Base-by-base conservation (phyloP, 164 flowering plant genomes). In the Annona cherimola region DNA sequence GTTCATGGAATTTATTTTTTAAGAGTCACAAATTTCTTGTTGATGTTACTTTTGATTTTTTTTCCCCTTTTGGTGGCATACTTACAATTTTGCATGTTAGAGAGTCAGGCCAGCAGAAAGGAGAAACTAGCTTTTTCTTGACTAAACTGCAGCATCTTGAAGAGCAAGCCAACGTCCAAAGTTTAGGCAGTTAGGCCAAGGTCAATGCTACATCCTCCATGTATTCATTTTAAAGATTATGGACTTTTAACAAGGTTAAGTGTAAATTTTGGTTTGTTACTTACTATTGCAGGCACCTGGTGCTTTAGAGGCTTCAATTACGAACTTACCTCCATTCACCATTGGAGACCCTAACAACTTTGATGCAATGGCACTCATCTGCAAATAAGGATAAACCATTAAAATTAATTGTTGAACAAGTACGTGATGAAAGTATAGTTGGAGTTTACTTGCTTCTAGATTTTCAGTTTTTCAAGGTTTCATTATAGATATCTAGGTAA, bases 131-230 rank as follows among this genome's bases (percentile, higher is more conserved):
- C 80, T 93, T 95, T 63, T 83, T 64, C 77, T 74, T 91, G 59
- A 74, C 83, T 2, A 94, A 93, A 44, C 72, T 93, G 74, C 82
- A 74, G 68, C 83, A 79, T n/a, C 87, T 85, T 68, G 94, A 96
- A 82, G 97, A 93, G 73, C 89, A 86, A 82, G 98, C 99, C 67
- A 93, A 88, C 81, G 80, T 84, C 66, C 88, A 92, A 72, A 92
- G 97, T 66, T 81, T 88, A 70, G 98, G 99, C 44, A 86, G 88
- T 64, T 96, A 97, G 98, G 92, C 81, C 84, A 89, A 87, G 96
- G 99, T 63, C 69, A 9, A 16, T 50, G 14, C 14, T 8, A 84
- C 79, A 35, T 43, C 39, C 12, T n/a, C n/a, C n/a, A n/a, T n/a
- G n/a, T n/a, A n/a, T n/a, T n/a, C n/a, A n/a, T n/a, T n/a, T n/a